Percentiles rank a stretch among this genome's conserved stretches.
Conservation (phyloP, 1,284 basidiomycete species). For the Papiliotrema flavescens region DNA sequence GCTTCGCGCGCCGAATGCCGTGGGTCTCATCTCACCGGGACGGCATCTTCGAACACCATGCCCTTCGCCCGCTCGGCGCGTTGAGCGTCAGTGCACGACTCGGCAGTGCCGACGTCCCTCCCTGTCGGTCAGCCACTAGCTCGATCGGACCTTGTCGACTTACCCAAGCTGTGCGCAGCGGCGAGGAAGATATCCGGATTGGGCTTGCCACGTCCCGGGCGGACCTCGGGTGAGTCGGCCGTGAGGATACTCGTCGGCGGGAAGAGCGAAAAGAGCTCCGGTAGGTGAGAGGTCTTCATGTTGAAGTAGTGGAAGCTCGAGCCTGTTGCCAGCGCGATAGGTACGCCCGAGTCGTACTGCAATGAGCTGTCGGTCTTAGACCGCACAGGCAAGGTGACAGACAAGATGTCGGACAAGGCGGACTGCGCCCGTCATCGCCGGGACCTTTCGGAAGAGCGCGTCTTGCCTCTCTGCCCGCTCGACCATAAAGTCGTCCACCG, state of each 20-base stretch:
- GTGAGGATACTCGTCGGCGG: conserved; percentile 42
- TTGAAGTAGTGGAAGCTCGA: conserved; percentile 34
- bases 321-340: conserved; percentile 49
- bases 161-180: conserved; percentile 45
- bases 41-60: conserved; percentile 49
- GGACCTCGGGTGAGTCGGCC: conserved; percentile 42
- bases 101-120: conserved; percentile 41
- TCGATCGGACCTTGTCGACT: background rate
- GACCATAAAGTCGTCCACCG: conserved; percentile 42
- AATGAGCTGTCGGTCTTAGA: background rate
- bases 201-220: conserved; percentile 47
- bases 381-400: conserved; percentile 5
- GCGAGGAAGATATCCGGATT: conserved; percentile 49
- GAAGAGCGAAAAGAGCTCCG: conserved; percentile 46
- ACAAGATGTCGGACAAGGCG: conserved; percentile 43
- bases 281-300: conserved; percentile 48
- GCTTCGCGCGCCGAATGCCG: background rate
- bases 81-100: conserved; percentile 33
- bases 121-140: conserved; percentile 16
- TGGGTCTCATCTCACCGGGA: conserved; percentile 28
- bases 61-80: conserved; percentile 33
- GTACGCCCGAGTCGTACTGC: conserved; percentile 41
- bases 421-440: conserved; percentile 46
- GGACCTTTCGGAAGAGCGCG: conserved; percentile 39
- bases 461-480: conserved; percentile 44